Evolutionary conservation across 805 yeast species (phyloP).

Genomic region (Candida mattraensis): DNA sequence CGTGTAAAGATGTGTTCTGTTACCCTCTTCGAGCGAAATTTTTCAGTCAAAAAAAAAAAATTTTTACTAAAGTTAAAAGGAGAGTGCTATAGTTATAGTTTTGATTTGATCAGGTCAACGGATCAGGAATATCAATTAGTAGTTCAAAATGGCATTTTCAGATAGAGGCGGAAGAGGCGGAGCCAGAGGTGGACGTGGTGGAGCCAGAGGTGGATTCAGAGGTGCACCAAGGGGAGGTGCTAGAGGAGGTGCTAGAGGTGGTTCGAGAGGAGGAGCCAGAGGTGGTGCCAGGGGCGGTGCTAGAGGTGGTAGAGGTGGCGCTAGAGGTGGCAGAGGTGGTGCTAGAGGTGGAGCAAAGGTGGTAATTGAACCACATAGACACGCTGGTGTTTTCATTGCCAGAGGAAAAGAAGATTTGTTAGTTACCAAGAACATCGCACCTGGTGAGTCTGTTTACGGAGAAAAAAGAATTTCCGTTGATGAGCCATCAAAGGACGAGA

Average conservation of each 20-base stretch:
- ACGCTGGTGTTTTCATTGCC: constrained; percentile 98
- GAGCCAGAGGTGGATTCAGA: constrained; percentile 37
- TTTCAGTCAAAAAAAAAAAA: too few relatives aligned
- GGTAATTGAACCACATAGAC: constrained; percentile 97
- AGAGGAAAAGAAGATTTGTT: constrained; percentile 99
- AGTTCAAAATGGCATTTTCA: constrained; percentile 70
- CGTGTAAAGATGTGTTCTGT: constrained; percentile 1
- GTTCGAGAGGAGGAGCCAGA: constrained; percentile 37
- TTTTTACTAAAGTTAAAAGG: not conserved
- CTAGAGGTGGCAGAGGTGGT: constrained; percentile 60
- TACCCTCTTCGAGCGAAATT: constrained; percentile 14
- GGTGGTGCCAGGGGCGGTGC: constrained; percentile 54
- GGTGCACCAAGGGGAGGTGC: constrained; percentile 37
- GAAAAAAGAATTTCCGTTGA: constrained; percentile 95
- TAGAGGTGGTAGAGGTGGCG: constrained; percentile 57
- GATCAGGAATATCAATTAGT: too few relatives aligned
- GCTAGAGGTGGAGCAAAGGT: constrained; percentile 93
- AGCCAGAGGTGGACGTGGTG: constrained; percentile 43
- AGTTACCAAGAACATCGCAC: constrained; percentile 95
- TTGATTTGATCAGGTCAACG: constrained; percentile 1
- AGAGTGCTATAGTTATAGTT: constrained; percentile 2
- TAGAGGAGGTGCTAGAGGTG: constrained; percentile 49
- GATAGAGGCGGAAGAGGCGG: constrained; percentile 51
- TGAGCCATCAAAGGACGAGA: constrained; percentile 87
- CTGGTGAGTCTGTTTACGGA: constrained; percentile 98